A percentile compares a stretch with the other conserved stretches of the same genome.
phyloP scores from a whole-genome alignment of 306 rosid genomes.

The Glycine soja region DNA sequence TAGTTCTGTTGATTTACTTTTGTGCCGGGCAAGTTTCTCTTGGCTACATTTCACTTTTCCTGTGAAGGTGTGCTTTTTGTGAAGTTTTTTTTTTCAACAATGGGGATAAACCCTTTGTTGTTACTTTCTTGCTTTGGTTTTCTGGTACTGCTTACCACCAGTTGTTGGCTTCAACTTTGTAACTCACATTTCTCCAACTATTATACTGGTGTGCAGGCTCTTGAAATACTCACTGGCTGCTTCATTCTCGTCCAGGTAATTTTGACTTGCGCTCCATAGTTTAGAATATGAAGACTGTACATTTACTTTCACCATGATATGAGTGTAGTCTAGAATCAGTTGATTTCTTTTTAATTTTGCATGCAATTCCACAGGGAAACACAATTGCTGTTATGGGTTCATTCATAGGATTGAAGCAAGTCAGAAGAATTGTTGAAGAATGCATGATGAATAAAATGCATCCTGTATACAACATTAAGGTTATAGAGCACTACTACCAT shows the following conservation, averaged over 20 bases:
- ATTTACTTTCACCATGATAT: not conserved
- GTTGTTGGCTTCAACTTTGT: slow-evolving; percentile 25
- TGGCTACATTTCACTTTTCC: too few relatives aligned
- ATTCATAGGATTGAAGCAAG: slow-evolving; percentile 85
- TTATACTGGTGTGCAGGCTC: slow-evolving; percentile 50
- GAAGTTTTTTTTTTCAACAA: slow-evolving; percentile 11
- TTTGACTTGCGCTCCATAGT: slow-evolving; percentile 35
- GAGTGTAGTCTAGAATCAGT: slow-evolving; percentile 7
- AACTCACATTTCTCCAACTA: slow-evolving; percentile 35
- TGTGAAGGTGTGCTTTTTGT: slow-evolving; percentile 55
- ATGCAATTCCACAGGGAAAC: slow-evolving; percentile 68
- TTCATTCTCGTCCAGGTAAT: slow-evolving; percentile 89
- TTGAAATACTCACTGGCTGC: slow-evolving; percentile 72
- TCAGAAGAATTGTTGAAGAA: slow-evolving; percentile 86
- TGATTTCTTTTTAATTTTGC: slow-evolving; percentile 17
- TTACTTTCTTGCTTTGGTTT: slow-evolving; percentile 13
- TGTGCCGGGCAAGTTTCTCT: too few relatives aligned
- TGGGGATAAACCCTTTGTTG: slow-evolving; percentile 7
- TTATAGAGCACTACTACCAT: too few relatives aligned
- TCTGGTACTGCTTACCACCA: not conserved
- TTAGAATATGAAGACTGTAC: slow-evolving; percentile 9
- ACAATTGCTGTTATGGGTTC: slow-evolving; percentile 92
- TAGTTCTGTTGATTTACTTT: too few relatives aligned
- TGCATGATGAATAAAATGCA: slow-evolving; percentile 90
- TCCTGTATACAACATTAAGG: slow-evolving; percentile 94